Evolutionary conservation across 2,329 filamentous ascomycete species (phyloP).

Genomic region (Fusarium scirpi): DNA sequence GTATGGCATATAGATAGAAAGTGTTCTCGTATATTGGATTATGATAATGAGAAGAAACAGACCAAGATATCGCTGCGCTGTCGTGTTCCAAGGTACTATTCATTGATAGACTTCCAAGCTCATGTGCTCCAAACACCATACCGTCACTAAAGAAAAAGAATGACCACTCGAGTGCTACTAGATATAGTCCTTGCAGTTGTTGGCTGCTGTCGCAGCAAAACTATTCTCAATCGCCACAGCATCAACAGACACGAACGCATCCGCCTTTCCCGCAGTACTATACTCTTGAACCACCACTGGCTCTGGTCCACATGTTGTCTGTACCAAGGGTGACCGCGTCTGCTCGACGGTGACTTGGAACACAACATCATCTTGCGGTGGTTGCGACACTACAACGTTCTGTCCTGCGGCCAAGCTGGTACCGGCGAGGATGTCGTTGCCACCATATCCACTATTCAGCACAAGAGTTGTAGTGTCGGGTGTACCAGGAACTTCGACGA

Average conservation of each 20-base stretch:
- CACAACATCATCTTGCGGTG: slow-evolving; percentile 1
- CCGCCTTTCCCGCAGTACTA: neutral
- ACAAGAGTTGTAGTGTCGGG: neutral
- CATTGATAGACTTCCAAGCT: too few relatives aligned
- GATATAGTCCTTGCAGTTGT: neutral
- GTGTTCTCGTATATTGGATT: neutral
- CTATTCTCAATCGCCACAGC: neutral
- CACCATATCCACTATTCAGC: neutral
- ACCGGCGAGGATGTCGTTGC: slow-evolving; percentile 8
- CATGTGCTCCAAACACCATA: neutral
- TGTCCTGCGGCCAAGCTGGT: neutral
- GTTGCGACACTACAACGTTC: neutral
- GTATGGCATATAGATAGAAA: neutral
- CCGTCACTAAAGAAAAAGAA: too few relatives aligned
- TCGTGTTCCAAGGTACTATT: neutral
- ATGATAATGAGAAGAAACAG: neutral
- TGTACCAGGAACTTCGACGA: slow-evolving; percentile 7
- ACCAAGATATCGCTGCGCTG: neutral
- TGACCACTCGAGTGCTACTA: neutral
- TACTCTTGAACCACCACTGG: slow-evolving; percentile 11
- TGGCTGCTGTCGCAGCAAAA: neutral
- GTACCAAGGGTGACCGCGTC: neutral
- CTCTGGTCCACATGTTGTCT: neutral
- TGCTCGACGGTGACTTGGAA: slow-evolving; percentile 2
- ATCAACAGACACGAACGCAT: neutral